phyloP scores from a whole-genome alignment of 331 rosid species.

The Acacia pycnantha region DNA sequence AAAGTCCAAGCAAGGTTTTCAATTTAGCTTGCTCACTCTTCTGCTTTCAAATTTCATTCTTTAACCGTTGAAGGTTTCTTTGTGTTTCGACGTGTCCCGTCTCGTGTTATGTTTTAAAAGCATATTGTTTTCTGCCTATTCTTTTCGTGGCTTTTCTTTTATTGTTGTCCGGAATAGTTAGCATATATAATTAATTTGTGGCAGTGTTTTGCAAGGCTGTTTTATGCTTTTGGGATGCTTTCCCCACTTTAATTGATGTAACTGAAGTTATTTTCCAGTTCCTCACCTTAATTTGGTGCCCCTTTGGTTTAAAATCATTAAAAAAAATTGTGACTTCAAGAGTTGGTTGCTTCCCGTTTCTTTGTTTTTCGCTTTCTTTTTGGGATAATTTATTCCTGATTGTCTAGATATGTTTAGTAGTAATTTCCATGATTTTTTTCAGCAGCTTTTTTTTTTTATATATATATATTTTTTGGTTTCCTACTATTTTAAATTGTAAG shows the following conservation, averaged over 20 bases:
- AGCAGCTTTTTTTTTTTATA: background rate
- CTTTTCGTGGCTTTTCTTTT: background rate
- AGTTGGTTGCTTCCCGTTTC: background rate
- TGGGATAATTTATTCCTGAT: background rate
- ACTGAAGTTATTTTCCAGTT: constrained; percentile 2
- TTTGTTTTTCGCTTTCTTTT: background rate
- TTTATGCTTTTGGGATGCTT: background rate
- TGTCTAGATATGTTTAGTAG: background rate
- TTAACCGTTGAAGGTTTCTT: background rate
- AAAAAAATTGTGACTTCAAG: background rate
- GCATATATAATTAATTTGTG: background rate
- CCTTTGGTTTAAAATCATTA: background rate
- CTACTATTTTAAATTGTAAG: background rate
- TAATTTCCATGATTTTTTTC: background rate
- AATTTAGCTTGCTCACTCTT: background rate
- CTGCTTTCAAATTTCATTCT: background rate
- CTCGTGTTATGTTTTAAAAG: background rate
- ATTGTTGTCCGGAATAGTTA: background rate
- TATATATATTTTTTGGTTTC: background rate
- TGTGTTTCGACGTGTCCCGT: background rate
- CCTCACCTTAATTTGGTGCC: background rate
- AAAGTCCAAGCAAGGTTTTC: constrained; percentile 65
- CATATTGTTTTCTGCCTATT: background rate
- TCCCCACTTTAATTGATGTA: background rate
- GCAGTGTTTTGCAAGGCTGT: background rate